phyloP scores from a whole-genome alignment of 495 filamentous ascomycete species.

The Xylaria castorea region DNA sequence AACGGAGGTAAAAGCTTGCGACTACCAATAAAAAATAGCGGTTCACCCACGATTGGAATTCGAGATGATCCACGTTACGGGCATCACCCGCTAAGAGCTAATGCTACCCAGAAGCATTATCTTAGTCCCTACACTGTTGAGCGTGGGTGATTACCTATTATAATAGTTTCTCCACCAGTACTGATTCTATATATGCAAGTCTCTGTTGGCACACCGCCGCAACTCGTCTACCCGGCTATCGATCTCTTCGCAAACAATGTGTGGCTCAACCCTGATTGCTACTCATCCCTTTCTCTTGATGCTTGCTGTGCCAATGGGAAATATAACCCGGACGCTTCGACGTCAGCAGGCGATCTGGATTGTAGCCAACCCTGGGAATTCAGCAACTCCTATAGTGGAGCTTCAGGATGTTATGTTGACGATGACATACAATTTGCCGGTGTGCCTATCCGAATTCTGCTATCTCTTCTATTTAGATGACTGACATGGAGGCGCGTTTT shows the following conservation, averaged over 20 bases:
- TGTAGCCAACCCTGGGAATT: conserved; percentile 16
- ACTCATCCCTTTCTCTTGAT: not conserved
- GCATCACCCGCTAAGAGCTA: conserved; percentile 15
- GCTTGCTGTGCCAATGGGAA: conserved; percentile 21
- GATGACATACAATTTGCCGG: conserved; percentile 21
- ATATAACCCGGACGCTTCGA: conserved; percentile 19
- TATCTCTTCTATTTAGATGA: not conserved
- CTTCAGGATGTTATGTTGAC: conserved; percentile 14
- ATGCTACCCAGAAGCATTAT: conserved; percentile 23
- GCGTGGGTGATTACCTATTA: not conserved
- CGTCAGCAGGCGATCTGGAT: not conserved
- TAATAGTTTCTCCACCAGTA: not conserved
- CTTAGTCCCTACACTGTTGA: conserved; percentile 30
- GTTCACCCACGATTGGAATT: not conserved
- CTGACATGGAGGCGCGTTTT: not conserved
- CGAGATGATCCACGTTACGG: conserved; percentile 18
- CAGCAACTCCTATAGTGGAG: conserved; percentile 1
- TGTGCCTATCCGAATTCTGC: not conserved
- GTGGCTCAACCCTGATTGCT: conserved; percentile 27
- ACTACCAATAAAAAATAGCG: conserved; percentile 18
- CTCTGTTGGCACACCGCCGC: conserved; percentile 21
- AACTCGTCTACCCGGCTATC: conserved; percentile 22
- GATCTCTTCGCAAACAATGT: conserved; percentile 21
- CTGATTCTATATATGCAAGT: conserved; percentile 16
- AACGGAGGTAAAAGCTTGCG: conserved; percentile 16